Evolutionary conservation across 2,329 filamentous ascomycete genomes (phyloP).

Genomic region (Elsinoe ampelina): DNA sequence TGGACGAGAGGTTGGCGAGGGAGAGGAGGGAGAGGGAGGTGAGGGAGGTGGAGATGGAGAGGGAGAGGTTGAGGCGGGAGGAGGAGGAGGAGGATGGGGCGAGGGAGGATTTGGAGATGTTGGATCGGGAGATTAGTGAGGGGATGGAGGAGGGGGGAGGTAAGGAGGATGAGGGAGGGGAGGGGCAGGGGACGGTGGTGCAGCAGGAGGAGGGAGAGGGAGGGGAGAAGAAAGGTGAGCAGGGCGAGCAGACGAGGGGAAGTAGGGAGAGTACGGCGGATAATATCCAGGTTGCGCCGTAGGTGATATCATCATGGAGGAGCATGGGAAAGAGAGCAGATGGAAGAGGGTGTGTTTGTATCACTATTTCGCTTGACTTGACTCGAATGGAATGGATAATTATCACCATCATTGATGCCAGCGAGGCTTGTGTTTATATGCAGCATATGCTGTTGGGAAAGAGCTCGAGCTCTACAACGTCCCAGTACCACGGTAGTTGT

Average conservation of each 20-base stretch:
- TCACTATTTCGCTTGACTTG: background rate
- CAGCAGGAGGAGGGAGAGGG: background rate
- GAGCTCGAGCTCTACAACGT: background rate
- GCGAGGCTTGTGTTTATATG: background rate
- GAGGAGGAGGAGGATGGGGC: constrained; percentile 1
- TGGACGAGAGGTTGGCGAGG: background rate
- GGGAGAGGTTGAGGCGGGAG: constrained; percentile 2
- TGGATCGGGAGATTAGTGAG: constrained; percentile 7
- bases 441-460: too few relatives aligned
- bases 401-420: background rate
- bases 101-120: constrained; percentile 9
- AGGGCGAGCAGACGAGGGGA: background rate
- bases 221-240: background rate
- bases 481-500: background rate
- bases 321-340: background rate
- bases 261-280: background rate
- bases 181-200: background rate
- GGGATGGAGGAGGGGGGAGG: background rate
- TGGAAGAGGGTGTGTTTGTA: background rate
- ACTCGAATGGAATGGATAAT: too few relatives aligned
- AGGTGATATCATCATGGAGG: background rate
- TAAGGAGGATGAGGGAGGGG: background rate
- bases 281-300: constrained; percentile 6
- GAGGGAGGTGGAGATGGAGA: background rate
- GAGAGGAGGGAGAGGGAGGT: constrained; percentile 1